These are phyloP conservation scores for Fonsecaea pedrosoi DNA, from an alignment of 2,329 filamentous ascomycete genomes.

Conservation along the genomic window DNA sequence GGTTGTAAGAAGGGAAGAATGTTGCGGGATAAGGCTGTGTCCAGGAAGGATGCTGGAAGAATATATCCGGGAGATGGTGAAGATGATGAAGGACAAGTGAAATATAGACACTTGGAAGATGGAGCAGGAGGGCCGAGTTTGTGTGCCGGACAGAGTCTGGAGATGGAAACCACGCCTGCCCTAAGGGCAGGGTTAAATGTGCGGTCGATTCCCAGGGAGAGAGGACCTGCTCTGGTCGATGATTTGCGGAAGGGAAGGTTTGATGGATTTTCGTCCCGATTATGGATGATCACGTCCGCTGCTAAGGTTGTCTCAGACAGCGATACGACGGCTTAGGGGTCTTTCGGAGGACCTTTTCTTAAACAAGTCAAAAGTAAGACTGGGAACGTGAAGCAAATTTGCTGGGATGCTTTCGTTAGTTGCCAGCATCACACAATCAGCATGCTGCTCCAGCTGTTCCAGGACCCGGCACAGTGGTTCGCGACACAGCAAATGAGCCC, in stretches of 20 bases:
- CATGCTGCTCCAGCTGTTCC: not conserved
- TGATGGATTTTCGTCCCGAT: not conserved
- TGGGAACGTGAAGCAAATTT: not conserved
- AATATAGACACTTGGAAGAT: not conserved
- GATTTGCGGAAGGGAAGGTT: not conserved
- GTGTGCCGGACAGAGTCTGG: not conserved
- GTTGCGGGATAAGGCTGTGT: not conserved
- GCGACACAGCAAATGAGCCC: not conserved
- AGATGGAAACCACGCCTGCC: not conserved
- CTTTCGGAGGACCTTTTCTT: not conserved
- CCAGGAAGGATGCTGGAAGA: slow-evolving; percentile 3
- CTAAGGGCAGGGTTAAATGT: not conserved
- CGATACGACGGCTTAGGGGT: not conserved
- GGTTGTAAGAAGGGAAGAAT: not conserved
- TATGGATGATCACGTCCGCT: not conserved
- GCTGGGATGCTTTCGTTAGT: not conserved
- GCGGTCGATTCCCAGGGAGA: not conserved
- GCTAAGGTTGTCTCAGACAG: not conserved
- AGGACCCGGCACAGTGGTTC: slow-evolving; percentile 1
- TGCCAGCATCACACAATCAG: slow-evolving; percentile 4
- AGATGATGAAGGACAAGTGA: not conserved
- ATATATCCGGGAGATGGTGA: slow-evolving; percentile 1
- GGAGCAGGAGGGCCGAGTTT: not conserved
- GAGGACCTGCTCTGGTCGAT: not conserved
- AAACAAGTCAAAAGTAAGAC: not conserved